Base-by-base conservation (phyloP, 1,284 basidiomycete genomes). In the Inonotus hispidus region DNA sequence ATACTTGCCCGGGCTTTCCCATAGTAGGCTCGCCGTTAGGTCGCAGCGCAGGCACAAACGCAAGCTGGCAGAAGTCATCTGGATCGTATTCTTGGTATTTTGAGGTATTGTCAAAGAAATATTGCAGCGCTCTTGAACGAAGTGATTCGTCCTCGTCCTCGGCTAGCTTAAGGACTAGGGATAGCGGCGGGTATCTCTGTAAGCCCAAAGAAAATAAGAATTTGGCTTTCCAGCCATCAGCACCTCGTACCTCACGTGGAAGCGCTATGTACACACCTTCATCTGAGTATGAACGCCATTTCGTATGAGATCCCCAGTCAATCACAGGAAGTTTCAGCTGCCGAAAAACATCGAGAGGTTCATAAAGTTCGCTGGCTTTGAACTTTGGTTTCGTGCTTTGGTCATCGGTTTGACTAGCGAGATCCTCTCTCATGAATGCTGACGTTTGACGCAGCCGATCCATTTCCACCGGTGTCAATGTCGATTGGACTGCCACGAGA, bases 201-300 rank as follows among this genome's bases (percentile, higher is more conserved):
- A 99, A 75, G 2, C 95, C 96, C 14, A 99, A 77, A 5, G 82
- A 78, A 71, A 85, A 90, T 25, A 98, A 74, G 66, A 98, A 85
- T 69, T 89, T 93, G 0, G 94, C 96, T 93, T 68, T 29, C 27
- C 19, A 21, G 46, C 4, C 35, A 11, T 53, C n/a, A 54, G 35
- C 16, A 45, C 13, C 7, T 38, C 21, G 3, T 29, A 39, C 16
- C 39, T 19, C n/a, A 35, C 10, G 19, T 3, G 39, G 45, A 41
- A 16, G 47, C 11, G 47, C 11, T 29, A 16, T n/a, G 14, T 14
- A 16, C 25, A 45, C 55, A 90, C 93, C 92, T 85, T 97, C 95
- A 29, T 93, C 91, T 0, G 92, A 92, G 21, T 79, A 82, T 2
- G 79, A 72, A 58, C 82, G 80, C 95, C 95, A 97, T 69, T 89